Evolutionary conservation across 768 basidiomycete genomes (phyloP).

Genomic region (Termitomyces sp.): DNA sequence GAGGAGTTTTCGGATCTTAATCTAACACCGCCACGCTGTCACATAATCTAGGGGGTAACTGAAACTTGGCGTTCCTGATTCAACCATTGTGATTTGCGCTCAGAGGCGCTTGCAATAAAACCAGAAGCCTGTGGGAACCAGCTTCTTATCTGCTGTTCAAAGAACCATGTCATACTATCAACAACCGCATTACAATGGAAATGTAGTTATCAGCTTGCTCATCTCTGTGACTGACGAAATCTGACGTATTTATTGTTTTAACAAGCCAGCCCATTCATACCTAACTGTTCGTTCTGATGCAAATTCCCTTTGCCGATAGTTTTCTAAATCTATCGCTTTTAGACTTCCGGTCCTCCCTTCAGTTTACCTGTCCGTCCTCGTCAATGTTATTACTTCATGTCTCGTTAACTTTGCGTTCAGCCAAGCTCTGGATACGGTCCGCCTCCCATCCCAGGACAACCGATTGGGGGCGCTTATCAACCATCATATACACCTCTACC

Average conservation of each 20-base stretch:
- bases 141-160: not conserved
- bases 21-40: not conserved
- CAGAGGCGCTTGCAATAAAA: not conserved
- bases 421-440: slow-evolving; percentile 2
- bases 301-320: not conserved
- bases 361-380: slow-evolving; percentile 2
- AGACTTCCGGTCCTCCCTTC: slow-evolving; percentile 4
- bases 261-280: not conserved
- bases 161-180: slow-evolving; percentile 3
- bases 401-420: not conserved
- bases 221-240: not conserved
- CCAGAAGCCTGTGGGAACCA: not conserved
- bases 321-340: not conserved
- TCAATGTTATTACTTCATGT: not conserved
- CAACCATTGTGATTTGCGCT: not conserved
- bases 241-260: not conserved
- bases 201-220: not conserved
- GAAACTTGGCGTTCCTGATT: not conserved
- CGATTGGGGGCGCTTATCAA: slow-evolving; percentile 5
- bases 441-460: slow-evolving; percentile 11
- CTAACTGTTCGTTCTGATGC: slow-evolving; percentile 2
- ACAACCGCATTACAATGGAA: not conserved
- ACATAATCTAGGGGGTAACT: not conserved
- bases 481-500: not conserved
- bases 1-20: not conserved